Percentiles rank a stretch among this genome's conserved stretches.
Conservation (phyloP, 2,329 filamentous ascomycete species). For the Aspergillus phoenicis region DNA sequence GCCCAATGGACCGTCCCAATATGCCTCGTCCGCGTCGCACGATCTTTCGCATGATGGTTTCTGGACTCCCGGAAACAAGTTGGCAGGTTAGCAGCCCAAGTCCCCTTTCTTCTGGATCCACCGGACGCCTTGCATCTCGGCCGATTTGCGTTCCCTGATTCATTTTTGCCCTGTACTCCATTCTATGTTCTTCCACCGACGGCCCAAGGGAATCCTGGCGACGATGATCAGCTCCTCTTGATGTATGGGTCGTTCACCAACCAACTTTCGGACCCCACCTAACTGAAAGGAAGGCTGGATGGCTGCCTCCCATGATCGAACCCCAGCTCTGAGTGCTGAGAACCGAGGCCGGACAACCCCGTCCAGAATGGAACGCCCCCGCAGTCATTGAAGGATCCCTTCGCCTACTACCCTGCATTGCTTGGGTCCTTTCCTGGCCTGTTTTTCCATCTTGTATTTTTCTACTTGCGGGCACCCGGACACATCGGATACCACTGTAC, state of each 20-base stretch:
- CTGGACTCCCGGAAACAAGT: constrained; percentile 98
- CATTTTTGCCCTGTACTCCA: not conserved
- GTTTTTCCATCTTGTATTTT: constrained; percentile 2
- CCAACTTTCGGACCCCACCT: not conserved
- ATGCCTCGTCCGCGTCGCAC: constrained; percentile 87
- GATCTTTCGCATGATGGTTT: constrained; percentile 94
- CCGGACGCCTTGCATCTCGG: constrained; percentile 24
- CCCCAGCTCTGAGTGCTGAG: constrained; percentile 3
- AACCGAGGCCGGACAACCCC: constrained; percentile 5
- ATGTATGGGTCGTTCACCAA: not conserved
- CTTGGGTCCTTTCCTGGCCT: constrained; percentile 4
- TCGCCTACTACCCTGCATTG: constrained; percentile 7
- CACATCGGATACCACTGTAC: constrained; percentile 24
- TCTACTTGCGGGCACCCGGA: constrained; percentile 4
- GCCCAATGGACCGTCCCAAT: constrained; percentile 62
- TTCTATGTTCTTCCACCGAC: not conserved
- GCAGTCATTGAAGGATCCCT: constrained; percentile 23
- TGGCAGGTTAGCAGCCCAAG: constrained; percentile 89
- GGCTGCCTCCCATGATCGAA: not conserved
- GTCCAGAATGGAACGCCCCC: constrained; percentile 11
- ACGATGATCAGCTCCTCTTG: not conserved
- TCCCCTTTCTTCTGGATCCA: constrained; percentile 34
- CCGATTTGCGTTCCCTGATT: constrained; percentile 23
- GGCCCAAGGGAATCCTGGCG: not conserved
- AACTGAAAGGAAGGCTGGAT: not conserved